A percentile compares a stretch with the other conserved stretches of the same genome.
phyloP scores from a whole-genome alignment of 2,329 filamentous ascomycete genomes.

The Blumeriella jaapii region DNA sequence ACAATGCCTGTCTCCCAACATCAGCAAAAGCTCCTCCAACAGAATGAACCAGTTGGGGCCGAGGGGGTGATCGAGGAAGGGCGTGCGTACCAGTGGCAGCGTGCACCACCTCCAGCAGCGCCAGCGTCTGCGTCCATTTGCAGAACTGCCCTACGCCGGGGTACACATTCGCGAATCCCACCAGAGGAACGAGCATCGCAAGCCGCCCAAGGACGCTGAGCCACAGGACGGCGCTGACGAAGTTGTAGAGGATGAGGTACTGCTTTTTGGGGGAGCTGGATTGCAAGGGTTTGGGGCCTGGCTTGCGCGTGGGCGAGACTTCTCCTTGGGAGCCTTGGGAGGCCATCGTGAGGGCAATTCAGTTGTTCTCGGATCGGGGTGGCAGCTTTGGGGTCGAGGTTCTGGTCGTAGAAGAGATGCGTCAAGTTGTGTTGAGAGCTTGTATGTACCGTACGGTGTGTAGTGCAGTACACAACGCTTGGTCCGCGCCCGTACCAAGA shows the following conservation, averaged over 20 bases:
- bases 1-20: slow-evolving; percentile 83
- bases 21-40: no score
- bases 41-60: no score
- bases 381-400: no score
- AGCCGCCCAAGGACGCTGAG: slow-evolving; percentile 61
- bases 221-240: slow-evolving; percentile 68
- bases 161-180: slow-evolving; percentile 49
- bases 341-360: slow-evolving; percentile 10
- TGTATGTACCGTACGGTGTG: no score
- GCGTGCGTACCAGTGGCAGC: slow-evolving; percentile 53
- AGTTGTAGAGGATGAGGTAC: slow-evolving; percentile 84
- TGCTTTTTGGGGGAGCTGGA: slow-evolving; percentile 39
- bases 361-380: no score
- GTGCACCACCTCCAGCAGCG: slow-evolving; percentile 74
- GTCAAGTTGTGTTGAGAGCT: no score
- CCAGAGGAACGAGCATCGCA: slow-evolving; percentile 38
- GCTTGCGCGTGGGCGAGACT: slow-evolving; percentile 12
- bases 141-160: slow-evolving; percentile 53
- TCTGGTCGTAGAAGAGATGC: no score
- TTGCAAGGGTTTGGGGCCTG: slow-evolving; percentile 20
- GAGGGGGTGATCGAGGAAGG: no score
- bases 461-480: no score
- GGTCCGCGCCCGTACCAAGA: no score
- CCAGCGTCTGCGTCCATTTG: slow-evolving; percentile 74
- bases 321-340: slow-evolving; percentile 4